Conservation (phyloP, 257 asterid genomes). For the Apocynum venetum region DNA sequence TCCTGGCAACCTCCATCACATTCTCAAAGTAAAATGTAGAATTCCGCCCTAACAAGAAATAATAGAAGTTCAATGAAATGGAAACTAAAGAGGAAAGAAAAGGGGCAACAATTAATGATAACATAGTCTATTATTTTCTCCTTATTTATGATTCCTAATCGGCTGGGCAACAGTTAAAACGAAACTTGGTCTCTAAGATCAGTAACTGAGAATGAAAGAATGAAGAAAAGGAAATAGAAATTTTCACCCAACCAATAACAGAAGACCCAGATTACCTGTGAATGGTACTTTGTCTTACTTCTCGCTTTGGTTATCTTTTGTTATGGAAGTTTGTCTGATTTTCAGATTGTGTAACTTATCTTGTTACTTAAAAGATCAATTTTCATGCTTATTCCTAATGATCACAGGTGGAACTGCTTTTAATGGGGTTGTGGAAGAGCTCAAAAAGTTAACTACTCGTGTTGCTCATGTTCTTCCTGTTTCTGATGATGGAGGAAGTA, state of each 20-base stretch:
- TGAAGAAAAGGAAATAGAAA: not conserved
- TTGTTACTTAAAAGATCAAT: not conserved
- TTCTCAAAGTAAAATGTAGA: not conserved
- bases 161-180: not conserved
- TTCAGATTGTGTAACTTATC: not conserved
- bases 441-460: constrained; percentile 74
- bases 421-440: constrained; percentile 96
- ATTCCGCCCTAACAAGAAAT: not conserved
- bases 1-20: not conserved
- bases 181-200: not conserved
- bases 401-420: constrained; percentile 94
- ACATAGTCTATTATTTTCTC: not conserved
- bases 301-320: not conserved
- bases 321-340: not conserved
- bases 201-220: not conserved
- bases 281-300: not conserved
- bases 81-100: not conserved
- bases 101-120: not conserved
- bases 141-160: not conserved
- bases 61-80: not conserved
- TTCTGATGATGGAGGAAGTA: constrained; percentile 99
- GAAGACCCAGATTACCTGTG: not conserved
- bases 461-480: constrained; percentile 97
- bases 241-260: not conserved
- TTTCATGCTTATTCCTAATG: not conserved